Evolutionary conservation across 768 basidiomycete species (phyloP).

Genomic region (Kwoniella pini): DNA sequence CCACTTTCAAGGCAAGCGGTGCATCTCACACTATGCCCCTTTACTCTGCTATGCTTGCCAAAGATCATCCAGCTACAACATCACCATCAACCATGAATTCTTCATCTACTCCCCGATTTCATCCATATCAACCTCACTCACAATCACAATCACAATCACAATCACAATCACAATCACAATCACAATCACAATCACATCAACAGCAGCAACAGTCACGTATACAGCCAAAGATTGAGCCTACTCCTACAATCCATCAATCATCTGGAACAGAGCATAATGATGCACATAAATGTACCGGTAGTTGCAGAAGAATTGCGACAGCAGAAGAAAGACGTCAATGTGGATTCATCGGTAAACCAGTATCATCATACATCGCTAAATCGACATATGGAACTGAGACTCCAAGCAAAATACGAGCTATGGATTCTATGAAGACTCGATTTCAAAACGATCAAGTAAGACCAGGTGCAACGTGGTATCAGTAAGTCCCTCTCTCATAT

Average conservation of each 20-base stretch:
- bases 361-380: neutral
- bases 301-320: neutral
- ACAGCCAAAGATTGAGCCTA: too few relatives aligned
- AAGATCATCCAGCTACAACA: neutral
- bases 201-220: neutral
- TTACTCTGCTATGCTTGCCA: neutral
- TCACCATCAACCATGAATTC: neutral
- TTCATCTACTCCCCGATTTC: too few relatives aligned
- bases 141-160: too few relatives aligned
- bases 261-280: neutral
- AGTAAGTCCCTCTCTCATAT: neutral
- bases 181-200: neutral
- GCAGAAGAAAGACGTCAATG: neutral
- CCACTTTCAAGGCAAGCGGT: neutral
- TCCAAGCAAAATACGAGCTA: conserved; percentile 5
- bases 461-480: neutral
- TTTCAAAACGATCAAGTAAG: neutral
- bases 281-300: neutral
- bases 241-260: neutral
- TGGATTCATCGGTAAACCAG: conserved; percentile 1
- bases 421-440: conserved; percentile 1
- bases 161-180: neutral
- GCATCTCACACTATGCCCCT: too few relatives aligned
- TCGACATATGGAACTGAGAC: neutral
- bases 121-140: too few relatives aligned